A percentile compares a stretch with the other conserved stretches of the same genome.
These are phyloP conservation scores for Scedosporium aurantiacum DNA, from an alignment of 2,329 filamentous ascomycete genomes.

Conservation along the genomic window DNA sequence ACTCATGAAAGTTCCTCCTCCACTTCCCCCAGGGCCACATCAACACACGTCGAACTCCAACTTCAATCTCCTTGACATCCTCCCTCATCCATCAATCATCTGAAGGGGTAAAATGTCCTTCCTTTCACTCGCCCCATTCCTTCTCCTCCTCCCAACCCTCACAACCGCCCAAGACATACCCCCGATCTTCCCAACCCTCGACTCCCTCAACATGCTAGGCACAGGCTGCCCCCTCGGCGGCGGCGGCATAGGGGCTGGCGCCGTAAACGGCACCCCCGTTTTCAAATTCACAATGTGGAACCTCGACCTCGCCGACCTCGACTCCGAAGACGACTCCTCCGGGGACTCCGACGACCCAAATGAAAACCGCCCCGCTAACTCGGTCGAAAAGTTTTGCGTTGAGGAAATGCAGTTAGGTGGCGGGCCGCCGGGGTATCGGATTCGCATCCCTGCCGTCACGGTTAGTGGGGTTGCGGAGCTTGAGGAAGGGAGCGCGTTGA, in stretches of 20 bases:
- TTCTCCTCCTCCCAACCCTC: neutral
- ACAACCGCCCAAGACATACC: neutral
- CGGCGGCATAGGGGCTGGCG: neutral
- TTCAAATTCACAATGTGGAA: conserved; percentile 3
- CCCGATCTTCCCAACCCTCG: conserved; percentile 4
- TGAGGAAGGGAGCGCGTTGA: neutral
- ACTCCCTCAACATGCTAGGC: conserved; percentile 4
- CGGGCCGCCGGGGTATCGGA: neutral
- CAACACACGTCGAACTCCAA: neutral
- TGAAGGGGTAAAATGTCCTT: neutral
- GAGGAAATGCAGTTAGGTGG: neutral
- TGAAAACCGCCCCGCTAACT: neutral
- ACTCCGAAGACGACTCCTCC: neutral
- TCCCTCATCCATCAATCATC: too few relatives aligned
- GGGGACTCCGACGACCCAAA: neutral
- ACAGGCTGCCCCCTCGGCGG: conserved; percentile 5
- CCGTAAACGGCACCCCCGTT: conserved; percentile 1
- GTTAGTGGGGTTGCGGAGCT: neutral
- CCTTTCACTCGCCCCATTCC: neutral
- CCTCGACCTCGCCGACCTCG: conserved; percentile 1
- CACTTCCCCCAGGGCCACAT: neutral
- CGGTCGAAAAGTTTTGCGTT: conserved; percentile 2
- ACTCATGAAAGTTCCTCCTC: neutral
- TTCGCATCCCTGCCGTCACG: neutral
- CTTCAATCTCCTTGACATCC: too few relatives aligned